Base-by-base conservation (phyloP, 305 asterid species). In the Withania somnifera region DNA sequence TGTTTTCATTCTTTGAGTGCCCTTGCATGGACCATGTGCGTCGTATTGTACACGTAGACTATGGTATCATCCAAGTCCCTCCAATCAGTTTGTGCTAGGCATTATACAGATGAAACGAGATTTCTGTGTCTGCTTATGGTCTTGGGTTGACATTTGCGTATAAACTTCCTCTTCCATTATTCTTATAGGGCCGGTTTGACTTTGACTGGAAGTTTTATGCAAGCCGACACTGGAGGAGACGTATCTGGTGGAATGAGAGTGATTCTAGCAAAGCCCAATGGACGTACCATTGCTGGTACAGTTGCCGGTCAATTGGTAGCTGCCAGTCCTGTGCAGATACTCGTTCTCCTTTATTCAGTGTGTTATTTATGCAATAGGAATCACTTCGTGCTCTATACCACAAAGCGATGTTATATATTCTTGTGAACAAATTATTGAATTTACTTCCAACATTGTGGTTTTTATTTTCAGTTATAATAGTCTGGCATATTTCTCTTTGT, bases 161-260 rank as follows among this genome's bases (percentile, higher is more conserved):
- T 40, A 68, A 68, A 68, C 34, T 20, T 7, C 2, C 13, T 5
- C 69, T 10, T 77, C 81, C 7, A 26, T 64, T 40, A 53, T 11
- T 40, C 22, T 28, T 47, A 68, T 83, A 93, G 97, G 95, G 95
- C 52, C 93, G 90, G 6, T 92, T 90, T 71, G 98, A 90, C 89
- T 0, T 82, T 92, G 82, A 85, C 88, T 5, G 95, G 97, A 66
- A 92, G 94, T 32, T 93, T 90, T 84, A 88, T 87, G 90, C 92
- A 91, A 24, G 87, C 92, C 0, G 98, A 93, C 84, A 89, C 78
- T 45, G 91, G 93, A 66, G 97, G 98, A 64, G 88, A 89, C 81
- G 81, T 94, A 85, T 85, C 94, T 3, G 98, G 98, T 67, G 98
- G 94, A 34, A 90, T 93, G 94, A 92, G 94, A 38, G 94, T 92